These are phyloP conservation scores for Linderina pennispora DNA, from an alignment of 192 early-diverging fungal species.

Conservation along the genomic window DNA sequence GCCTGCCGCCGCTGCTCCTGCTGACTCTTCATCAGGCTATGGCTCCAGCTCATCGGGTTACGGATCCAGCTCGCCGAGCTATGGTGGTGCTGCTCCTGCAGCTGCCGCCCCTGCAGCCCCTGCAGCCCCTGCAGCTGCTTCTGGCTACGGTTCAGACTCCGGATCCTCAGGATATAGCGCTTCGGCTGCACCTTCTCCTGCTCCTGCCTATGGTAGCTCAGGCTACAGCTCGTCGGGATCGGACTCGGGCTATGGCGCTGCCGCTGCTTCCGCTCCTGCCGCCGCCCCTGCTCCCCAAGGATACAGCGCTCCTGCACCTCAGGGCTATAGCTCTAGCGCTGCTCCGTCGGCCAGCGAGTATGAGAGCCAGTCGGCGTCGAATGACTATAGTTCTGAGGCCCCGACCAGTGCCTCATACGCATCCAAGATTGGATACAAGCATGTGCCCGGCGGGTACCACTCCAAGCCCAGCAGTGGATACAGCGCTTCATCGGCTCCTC, in stretches of 20 bases:
- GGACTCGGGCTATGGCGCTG: no score
- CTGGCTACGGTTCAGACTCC: no score
- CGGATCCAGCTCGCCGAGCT: no score
- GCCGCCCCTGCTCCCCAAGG: neutral
- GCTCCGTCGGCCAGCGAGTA: neutral
- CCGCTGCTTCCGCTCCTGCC: neutral
- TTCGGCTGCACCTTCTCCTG: neutral
- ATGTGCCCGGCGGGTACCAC: no score
- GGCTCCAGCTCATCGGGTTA: conserved; percentile 5
- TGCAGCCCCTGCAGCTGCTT: no score
- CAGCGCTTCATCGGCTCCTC: no score
- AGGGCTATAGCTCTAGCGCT: neutral
- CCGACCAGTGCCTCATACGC: conserved; percentile 4
- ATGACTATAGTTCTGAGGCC: conserved; percentile 3
- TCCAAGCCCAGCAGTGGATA: no score
- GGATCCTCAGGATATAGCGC: no score
- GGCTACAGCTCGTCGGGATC: neutral
- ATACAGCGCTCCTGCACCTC: conserved; percentile 1
- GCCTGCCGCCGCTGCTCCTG: neutral
- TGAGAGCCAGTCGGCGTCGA: conserved; percentile 4
- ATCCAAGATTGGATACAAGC: neutral
- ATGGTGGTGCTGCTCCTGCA: conserved; percentile 12
- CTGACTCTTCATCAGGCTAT: neutral
- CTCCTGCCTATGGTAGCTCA: neutral
- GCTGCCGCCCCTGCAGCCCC: no score